Evolutionary conservation across 768 basidiomycete species (phyloP).

Genomic region (Xerocomellus chrysenteron): DNA sequence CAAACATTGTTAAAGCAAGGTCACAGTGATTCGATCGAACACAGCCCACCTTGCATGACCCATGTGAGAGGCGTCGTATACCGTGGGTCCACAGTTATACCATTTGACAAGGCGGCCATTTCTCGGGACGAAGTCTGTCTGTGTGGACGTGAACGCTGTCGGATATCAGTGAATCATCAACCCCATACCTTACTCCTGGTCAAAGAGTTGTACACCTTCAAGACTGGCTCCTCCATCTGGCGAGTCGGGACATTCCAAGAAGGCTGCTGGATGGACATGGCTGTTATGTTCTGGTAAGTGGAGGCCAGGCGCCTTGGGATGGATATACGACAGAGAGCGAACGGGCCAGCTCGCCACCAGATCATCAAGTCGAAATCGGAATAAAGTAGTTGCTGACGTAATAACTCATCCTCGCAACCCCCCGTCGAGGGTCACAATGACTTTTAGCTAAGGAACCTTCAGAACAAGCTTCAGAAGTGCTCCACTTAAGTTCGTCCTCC

Average conservation of each 20-base stretch:
- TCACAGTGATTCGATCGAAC: neutral
- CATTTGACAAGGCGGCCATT: slow-evolving; percentile 82
- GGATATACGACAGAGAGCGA: slow-evolving; percentile 7
- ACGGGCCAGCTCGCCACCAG: slow-evolving; percentile 13
- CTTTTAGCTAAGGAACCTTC: too few relatives aligned
- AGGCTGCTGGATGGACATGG: slow-evolving; percentile 63
- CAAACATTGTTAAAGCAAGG: slow-evolving; percentile 1
- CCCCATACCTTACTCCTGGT: slow-evolving; percentile 82
- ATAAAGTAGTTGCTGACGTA: slow-evolving; percentile 22
- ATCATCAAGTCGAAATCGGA: slow-evolving; percentile 21
- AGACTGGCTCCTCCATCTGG: slow-evolving; percentile 44
- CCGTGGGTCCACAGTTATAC: slow-evolving; percentile 99
- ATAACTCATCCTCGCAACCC: slow-evolving; percentile 1
- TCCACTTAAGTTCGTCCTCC: neutral
- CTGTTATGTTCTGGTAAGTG: neutral
- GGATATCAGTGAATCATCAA: slow-evolving; percentile 13
- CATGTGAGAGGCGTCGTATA: slow-evolving; percentile 98
- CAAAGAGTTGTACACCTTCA: slow-evolving; percentile 87
- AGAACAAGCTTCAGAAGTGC: neutral
- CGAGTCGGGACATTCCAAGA: slow-evolving; percentile 44
- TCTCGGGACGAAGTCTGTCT: slow-evolving; percentile 77
- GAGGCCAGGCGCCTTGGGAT: slow-evolving; percentile 5
- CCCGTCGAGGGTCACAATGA: too few relatives aligned
- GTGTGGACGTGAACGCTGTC: slow-evolving; percentile 6
- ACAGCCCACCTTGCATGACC: slow-evolving; percentile 84